Evolutionary conservation across 768 basidiomycete genomes (phyloP).

Genomic region (Glaciozyma antarctica): DNA sequence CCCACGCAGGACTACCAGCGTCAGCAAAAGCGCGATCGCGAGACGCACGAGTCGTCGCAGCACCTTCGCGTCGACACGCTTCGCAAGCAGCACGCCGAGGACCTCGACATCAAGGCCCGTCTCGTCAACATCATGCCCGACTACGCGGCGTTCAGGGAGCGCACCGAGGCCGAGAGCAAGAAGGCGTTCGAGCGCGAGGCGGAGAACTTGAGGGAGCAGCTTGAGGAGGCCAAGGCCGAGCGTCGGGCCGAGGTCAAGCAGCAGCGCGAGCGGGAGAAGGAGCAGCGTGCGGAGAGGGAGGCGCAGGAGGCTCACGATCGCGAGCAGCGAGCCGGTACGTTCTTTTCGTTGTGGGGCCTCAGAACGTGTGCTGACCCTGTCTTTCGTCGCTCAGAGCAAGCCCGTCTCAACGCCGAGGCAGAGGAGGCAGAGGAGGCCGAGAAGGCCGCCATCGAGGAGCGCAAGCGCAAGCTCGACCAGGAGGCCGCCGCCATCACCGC

Average conservation of each 20-base stretch:
- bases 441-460: conserved; percentile 35
- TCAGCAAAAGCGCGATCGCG: conserved; percentile 69
- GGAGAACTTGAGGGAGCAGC: conserved; percentile 36
- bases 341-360: no score
- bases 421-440: conserved; percentile 35
- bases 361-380: background rate
- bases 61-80: conserved; percentile 52
- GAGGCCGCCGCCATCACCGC: conserved; percentile 31
- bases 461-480: conserved; percentile 41
- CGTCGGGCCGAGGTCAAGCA: conserved; percentile 35
- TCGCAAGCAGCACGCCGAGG: conserved; percentile 52
- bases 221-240: conserved; percentile 33
- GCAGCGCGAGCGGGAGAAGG: conserved; percentile 34
- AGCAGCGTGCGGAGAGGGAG: conserved; percentile 33
- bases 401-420: conserved; percentile 43
- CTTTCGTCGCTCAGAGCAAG: conserved; percentile 18
- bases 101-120: conserved; percentile 64
- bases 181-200: conserved; percentile 50
- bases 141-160: conserved; percentile 50
- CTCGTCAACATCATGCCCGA: conserved; percentile 64
- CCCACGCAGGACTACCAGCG: conserved; percentile 73
- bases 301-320: conserved; percentile 28
- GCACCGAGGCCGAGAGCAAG: conserved; percentile 54
- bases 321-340: conserved; percentile 46
- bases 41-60: conserved; percentile 57